Conservation (phyloP, 129 eudicot species). For the carrot (Daucus carota) region DNA sequence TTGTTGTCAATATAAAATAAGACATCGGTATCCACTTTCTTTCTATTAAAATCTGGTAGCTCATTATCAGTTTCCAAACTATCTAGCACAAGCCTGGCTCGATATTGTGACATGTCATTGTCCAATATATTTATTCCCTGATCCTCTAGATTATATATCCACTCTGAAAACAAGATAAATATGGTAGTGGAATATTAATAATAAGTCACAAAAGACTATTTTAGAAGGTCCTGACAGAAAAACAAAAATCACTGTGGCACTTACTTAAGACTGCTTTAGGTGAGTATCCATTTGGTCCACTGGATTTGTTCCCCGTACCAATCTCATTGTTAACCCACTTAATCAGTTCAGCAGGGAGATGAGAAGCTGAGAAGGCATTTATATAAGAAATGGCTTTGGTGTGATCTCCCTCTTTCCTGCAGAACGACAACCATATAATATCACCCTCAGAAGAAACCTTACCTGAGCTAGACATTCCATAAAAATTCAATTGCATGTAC, state of each 20-base stretch:
- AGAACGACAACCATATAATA: slow-evolving; percentile 10
- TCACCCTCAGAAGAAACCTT: not conserved
- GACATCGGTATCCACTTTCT: slow-evolving; percentile 29
- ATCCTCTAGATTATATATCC: slow-evolving; percentile 57
- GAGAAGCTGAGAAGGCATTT: slow-evolving; percentile 55
- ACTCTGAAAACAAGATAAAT: slow-evolving; percentile 32
- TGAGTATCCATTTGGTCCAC: slow-evolving; percentile 51
- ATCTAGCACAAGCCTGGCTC: slow-evolving; percentile 26
- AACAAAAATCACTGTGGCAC: slow-evolving; percentile 7
- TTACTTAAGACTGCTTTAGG: slow-evolving; percentile 63
- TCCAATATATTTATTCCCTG: slow-evolving; percentile 46
- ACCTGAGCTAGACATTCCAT: not conserved
- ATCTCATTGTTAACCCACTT: slow-evolving; percentile 42
- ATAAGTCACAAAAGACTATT: not conserved
- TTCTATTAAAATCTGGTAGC: slow-evolving; percentile 18
- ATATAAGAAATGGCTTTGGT: slow-evolving; percentile 44
- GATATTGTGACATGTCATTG: slow-evolving; percentile 37
- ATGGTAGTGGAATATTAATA: not conserved
- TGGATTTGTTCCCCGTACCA: slow-evolving; percentile 31
- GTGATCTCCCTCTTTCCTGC: slow-evolving; percentile 49
- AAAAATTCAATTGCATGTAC: slow-evolving; percentile 18
- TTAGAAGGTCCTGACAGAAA: not conserved
- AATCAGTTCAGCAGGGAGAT: slow-evolving; percentile 37
- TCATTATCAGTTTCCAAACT: slow-evolving; percentile 27
- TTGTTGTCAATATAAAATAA: slow-evolving; percentile 59